Base-by-base conservation (phyloP, 148 eudicot genomes). In the Bassia scoparia region DNA sequence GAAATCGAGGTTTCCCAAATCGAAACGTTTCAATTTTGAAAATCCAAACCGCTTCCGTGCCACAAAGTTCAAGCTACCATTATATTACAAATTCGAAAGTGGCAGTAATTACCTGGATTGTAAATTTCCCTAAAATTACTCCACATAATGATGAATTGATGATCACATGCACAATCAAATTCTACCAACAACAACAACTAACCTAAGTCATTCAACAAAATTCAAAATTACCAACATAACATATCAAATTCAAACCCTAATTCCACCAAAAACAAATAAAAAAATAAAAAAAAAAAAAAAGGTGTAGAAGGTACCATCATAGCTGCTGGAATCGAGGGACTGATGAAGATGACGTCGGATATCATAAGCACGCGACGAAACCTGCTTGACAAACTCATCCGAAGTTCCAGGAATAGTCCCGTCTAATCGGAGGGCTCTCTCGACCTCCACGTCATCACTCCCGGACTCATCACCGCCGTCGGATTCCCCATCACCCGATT, bases 321-420 rank as follows among this genome's bases (percentile, higher is more conserved):
- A 94, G 85, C 98, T 91, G 74, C 90, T 88, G 76, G 86, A 82
- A 67, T 89, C 97, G 38, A 91, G 76, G 12, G 89, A 80, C 70
- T 94, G 90, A 7, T 89, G 93, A 34, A 94, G 93, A 74, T 87
- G 78, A 41, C 98, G 84, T 12, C 98, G 91, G 80, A 95, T 95
- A 61, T 83, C 89, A 31, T 95, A 95, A 61, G 98, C 98, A 44
- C 98, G 91, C 0, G 98, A 95, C 41, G 97, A 91, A 16, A 95
- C 98, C 77, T 89, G 90, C 77, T 88, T 83, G 16, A 95, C 91
- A 31, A 95, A 91, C 86, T 80, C 97, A 48, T 91, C 84, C 0
- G 97, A 89, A 44, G 76, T 85, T 31, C 91, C 92, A 1, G 97
- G 98, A 21, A 95, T 95, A 16, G 82, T 85, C 37, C 96, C 97